Evolutionary conservation across 306 rosid species (phyloP).

Genomic region (Lotus japonicus): DNA sequence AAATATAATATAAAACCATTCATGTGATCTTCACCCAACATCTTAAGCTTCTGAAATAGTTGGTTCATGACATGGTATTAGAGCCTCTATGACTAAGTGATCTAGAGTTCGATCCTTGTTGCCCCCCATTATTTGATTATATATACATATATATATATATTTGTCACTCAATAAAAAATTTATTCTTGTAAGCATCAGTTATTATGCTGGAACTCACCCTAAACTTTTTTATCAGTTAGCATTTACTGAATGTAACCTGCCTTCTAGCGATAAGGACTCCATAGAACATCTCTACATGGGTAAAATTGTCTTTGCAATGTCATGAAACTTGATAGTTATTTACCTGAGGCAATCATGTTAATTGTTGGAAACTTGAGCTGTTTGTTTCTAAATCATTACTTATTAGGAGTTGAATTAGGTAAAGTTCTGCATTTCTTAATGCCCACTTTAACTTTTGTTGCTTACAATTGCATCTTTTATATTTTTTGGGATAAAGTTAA

Average conservation of each 20-base stretch:
- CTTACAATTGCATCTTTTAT: conserved; percentile 6
- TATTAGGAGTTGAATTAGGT: neutral
- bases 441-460: neutral
- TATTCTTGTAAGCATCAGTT: neutral
- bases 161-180: neutral
- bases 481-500: neutral
- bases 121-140: too few relatives aligned
- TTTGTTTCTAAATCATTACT: neutral
- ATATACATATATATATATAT: too few relatives aligned
- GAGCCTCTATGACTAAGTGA: too few relatives aligned
- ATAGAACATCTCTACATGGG: neutral
- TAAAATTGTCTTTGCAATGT: neutral
- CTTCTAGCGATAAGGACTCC: neutral
- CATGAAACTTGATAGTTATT: neutral
- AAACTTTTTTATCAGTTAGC: neutral
- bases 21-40: too few relatives aligned
- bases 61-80: too few relatives aligned
- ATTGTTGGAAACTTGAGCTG: conserved; percentile 11
- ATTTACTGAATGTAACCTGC: neutral
- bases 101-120: too few relatives aligned
- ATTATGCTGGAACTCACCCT: neutral
- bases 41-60: too few relatives aligned
- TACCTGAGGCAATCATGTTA: neutral
- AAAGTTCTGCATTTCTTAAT: conserved; percentile 8
- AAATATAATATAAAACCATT: too few relatives aligned